Conservation (phyloP, 192 early-diverging fungal species). For the Geranomyces michiganensis region DNA sequence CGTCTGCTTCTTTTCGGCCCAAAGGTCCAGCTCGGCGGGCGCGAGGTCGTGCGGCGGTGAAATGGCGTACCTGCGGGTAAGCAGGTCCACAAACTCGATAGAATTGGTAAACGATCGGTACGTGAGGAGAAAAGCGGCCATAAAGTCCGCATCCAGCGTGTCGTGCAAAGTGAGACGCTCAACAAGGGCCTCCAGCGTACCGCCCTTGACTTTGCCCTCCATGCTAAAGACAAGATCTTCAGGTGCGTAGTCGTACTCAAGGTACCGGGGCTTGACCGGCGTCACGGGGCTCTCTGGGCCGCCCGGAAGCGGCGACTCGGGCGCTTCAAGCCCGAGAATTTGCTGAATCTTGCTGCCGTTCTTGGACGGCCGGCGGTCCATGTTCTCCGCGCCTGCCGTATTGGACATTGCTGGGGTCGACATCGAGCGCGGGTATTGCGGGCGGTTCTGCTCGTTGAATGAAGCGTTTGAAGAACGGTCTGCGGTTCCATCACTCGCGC, state of each 20-base stretch:
- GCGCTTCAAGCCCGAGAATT: slow-evolving; percentile 33
- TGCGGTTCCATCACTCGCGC: background rate
- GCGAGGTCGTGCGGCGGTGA: slow-evolving; percentile 69
- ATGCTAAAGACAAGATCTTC: slow-evolving; percentile 65
- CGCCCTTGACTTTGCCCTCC: slow-evolving; percentile 75
- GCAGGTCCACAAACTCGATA: slow-evolving; percentile 70
- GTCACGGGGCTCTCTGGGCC: background rate
- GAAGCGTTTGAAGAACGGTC: background rate
- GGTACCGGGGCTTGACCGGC: slow-evolving; percentile 48
- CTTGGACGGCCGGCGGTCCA: slow-evolving; percentile 21
- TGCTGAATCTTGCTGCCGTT: slow-evolving; percentile 27
- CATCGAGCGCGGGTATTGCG: slow-evolving; percentile 20
- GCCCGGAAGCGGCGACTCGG: background rate
- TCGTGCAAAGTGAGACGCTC: slow-evolving; percentile 76
- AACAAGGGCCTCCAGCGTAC: slow-evolving; percentile 68
- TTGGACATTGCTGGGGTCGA: slow-evolving; percentile 8
- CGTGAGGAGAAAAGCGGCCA: slow-evolving; percentile 87
- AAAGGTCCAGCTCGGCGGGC: slow-evolving; percentile 68
- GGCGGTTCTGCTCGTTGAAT: background rate
- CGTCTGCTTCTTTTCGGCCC: slow-evolving; percentile 85
- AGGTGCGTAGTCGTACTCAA: slow-evolving; percentile 58
- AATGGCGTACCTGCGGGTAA: slow-evolving; percentile 80
- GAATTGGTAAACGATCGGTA: slow-evolving; percentile 91
- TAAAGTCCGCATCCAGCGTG: slow-evolving; percentile 74
- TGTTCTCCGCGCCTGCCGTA: background rate